Base-by-base conservation (phyloP, 2,329 filamentous ascomycete genomes). In the Cercospora janseana region DNA sequence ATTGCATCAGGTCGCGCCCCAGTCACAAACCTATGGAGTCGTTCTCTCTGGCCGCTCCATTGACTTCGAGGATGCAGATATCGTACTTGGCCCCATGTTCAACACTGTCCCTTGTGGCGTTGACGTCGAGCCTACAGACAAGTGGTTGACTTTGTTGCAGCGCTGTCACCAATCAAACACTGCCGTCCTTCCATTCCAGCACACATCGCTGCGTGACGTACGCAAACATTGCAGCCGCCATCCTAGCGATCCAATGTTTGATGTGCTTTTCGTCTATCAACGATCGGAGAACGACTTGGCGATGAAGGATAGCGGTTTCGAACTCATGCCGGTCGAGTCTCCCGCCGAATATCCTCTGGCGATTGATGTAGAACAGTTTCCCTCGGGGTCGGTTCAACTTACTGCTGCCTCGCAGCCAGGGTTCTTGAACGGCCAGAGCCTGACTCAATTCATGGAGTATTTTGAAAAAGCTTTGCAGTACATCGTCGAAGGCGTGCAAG, bases 261-360 rank as follows among this genome's bases (percentile, higher is more conserved):
- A 95, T 52, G 85, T 78, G 0, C 72, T 96, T 1, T 94, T 96
- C 59, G 86, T 89, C 0, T 95, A 92, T 64, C 87, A 94, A 61
- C 75, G 78, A 13, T 41, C 51, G 2, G 45, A 49, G 9, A 32
- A 26, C 27, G 35, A 46, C 8, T n/a, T 9, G 2, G 15, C 21
- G 1, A 16, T 20, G 1, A 15, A 24, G 5, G 15, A 49, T 7
- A 26, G 35, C 59, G 49, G 52, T 1, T 91, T 88, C 84, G 70
- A 69, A 0, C 62, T 78, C 7, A 52, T 76, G 2, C 73, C 80
- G 15, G 75, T 75, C 1, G 65, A 72, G 3, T 28, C 69, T 69
- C 60, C 73, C 9, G 76, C 82, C 0, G 86, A 91, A 58, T 93
- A 90, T 60, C 84, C 88, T 0, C 69, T 95, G 4, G 86, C 90